Evolutionary conservation across 2,329 filamentous ascomycete species (phyloP), one percentile per base, ranked within the genome.

Genomic region (Aaosphaeria arxii): DNA sequence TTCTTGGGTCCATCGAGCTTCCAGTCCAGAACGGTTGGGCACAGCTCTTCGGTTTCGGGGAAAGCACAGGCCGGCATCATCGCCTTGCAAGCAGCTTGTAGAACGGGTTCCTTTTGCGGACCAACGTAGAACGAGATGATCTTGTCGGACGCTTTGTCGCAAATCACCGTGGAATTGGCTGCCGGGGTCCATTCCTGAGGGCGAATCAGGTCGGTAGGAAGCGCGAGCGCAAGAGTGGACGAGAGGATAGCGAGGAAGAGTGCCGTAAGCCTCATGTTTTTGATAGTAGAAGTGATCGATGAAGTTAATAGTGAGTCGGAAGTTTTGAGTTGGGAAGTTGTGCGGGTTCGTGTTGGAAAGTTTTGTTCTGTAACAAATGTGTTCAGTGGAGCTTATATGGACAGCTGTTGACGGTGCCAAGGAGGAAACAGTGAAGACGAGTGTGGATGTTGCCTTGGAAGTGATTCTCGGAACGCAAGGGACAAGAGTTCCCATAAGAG

Each of bases 1-100:
- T 11, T 54, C 45, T 57, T 57, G 1, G n/a, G 30, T 7, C 30
- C 30, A 7, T 44, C 28, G 7, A 44, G 42, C 24, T 7, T n/a
- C 30, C 31, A 44, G n/a, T 36, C 31, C 30, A 28, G 11, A 7
- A 36, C 24, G 11, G 33, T 7, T 13, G 31, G 7, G 42, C 42
- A 44, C 7, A 36, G 11, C 13, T 29, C 36, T 7, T 36, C 42
- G 31, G 11, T 35, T 11, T 44, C 30, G 6, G 30, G 42, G 28
- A 35, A 44, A 7, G 42, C 42, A 28, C 42, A 44, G 7, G 30
- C 30, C n/a, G 42, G 42, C 30, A 44, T 33, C 42, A 44, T 44
- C 2, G 42, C 42, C 7, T 11, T 31, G 28, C 42, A 44, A 24
- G 42, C 42, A 17, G 33, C 31, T 6, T 44, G 6, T 7, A 44